Evolutionary conservation across 345 rosid species (phyloP).

Genomic region (Citrus hindsii): DNA sequence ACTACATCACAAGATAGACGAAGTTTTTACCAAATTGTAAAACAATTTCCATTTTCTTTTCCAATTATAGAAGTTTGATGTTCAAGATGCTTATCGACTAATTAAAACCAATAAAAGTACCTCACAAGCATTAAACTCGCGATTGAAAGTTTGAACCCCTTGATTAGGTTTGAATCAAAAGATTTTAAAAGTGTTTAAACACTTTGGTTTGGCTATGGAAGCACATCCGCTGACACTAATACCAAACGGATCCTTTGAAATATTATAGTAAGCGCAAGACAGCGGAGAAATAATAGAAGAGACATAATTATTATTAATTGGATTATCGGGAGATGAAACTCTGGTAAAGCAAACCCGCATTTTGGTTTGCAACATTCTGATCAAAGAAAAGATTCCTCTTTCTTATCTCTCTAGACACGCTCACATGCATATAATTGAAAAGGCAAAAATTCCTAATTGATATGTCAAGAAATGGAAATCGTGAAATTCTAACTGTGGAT

Average conservation of each 20-base stretch:
- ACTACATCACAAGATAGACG: too few relatives aligned
- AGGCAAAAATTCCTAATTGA: not conserved
- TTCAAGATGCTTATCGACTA: too few relatives aligned
- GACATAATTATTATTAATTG: not conserved
- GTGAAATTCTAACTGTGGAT: constrained; percentile 18
- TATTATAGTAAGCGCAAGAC: not conserved
- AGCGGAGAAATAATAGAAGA: not conserved
- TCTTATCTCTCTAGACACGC: not conserved
- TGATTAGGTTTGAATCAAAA: too few relatives aligned
- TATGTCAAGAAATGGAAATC: not conserved
- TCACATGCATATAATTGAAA: not conserved
- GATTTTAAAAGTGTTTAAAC: too few relatives aligned
- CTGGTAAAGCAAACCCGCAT: not conserved
- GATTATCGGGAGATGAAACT: not conserved
- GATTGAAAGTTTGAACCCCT: too few relatives aligned
- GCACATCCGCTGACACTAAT: too few relatives aligned
- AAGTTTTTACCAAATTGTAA: too few relatives aligned
- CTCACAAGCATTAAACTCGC: too few relatives aligned
- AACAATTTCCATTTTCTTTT: too few relatives aligned
- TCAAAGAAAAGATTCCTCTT: not conserved
- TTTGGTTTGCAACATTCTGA: not conserved
- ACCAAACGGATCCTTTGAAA: not conserved
- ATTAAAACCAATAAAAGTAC: too few relatives aligned
- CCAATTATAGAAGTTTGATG: too few relatives aligned
- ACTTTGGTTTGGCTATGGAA: too few relatives aligned